These are phyloP conservation scores for Fusarium sp. DNA, from an alignment of 2,329 filamentous ascomycete species.

Conservation along the genomic window DNA sequence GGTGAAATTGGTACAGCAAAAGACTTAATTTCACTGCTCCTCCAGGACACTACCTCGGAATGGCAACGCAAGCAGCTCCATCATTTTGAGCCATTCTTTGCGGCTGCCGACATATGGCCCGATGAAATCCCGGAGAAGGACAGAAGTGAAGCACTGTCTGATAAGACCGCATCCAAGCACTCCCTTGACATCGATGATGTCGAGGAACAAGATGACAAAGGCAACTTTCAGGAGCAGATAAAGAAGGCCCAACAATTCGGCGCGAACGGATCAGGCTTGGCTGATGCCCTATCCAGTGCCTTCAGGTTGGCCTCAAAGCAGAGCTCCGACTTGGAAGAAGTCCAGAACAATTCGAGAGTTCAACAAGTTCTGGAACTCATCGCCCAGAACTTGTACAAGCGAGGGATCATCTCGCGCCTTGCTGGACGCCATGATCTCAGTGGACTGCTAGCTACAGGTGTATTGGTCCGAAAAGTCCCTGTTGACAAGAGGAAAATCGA, in stretches of 20 bases:
- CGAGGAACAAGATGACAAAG: not conserved
- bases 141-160: not conserved
- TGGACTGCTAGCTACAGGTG: constrained; percentile 16
- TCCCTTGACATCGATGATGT: not conserved
- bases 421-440: constrained; percentile 10
- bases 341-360: constrained; percentile 12
- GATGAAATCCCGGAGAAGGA: constrained; percentile 17
- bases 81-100: constrained; percentile 27
- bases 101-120: constrained; percentile 25
- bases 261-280: not conserved
- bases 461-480: constrained; percentile 22
- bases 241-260: not conserved
- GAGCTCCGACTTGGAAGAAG: constrained; percentile 1
- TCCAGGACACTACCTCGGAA: constrained; percentile 23
- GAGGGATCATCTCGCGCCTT: not conserved
- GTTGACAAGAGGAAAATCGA: constrained; percentile 21
- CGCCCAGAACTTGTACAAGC: not conserved
- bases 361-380: constrained; percentile 15
- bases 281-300: constrained; percentile 11
- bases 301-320: constrained; percentile 11
- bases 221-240: not conserved
- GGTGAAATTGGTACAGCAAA: constrained; percentile 23
- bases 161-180: not conserved
- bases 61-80: constrained; percentile 25
- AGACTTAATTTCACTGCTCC: constrained; percentile 28